Percentiles rank a stretch among this genome's conserved stretches.
Conservation (phyloP, 108 stramenopile genomes). For the Nitzschia sp. region DNA sequence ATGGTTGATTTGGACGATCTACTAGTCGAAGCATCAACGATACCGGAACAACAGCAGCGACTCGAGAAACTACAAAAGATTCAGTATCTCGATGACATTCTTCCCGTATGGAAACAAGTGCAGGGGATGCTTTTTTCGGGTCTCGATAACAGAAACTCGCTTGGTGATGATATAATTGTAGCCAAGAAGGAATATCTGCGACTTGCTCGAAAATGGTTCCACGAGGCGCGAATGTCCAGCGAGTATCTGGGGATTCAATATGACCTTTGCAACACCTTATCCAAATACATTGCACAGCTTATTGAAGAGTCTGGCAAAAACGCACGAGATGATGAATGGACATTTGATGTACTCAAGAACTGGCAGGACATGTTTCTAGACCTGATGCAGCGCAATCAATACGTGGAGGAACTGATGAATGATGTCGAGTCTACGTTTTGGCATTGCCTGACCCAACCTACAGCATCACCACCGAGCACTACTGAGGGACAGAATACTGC, state of each 20-base stretch:
- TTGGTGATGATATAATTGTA: not conserved
- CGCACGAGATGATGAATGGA: not conserved
- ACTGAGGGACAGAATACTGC: not conserved
- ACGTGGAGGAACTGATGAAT: not conserved
- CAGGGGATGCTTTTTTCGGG: conserved; percentile 4
- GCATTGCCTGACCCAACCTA: not conserved
- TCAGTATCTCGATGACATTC: conserved; percentile 27
- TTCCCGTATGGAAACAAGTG: conserved; percentile 28
- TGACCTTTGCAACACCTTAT: conserved; percentile 22
- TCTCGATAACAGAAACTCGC: not conserved
- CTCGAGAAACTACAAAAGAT: conserved; percentile 14
- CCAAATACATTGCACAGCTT: not conserved
- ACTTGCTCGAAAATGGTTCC: conserved; percentile 32
- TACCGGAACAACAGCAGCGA: conserved; percentile 3
- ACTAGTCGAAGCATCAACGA: conserved; percentile 6
- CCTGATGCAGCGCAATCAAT: conserved; percentile 24
- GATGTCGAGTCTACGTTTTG: conserved; percentile 10
- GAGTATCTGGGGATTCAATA: conserved; percentile 25
- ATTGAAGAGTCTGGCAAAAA: not conserved
- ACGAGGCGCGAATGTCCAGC: conserved; percentile 16
- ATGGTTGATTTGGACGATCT: conserved; percentile 26
- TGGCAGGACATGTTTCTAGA: conserved; percentile 40
- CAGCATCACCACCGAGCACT: not conserved
- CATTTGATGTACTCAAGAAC: conserved; percentile 2
- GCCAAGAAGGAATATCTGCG: conserved; percentile 1